A percentile compares a stretch with the other conserved stretches of the same genome.
phyloP scores from a whole-genome alignment of 768 basidiomycete genomes.

The Tricholoma hemisulphureum region DNA sequence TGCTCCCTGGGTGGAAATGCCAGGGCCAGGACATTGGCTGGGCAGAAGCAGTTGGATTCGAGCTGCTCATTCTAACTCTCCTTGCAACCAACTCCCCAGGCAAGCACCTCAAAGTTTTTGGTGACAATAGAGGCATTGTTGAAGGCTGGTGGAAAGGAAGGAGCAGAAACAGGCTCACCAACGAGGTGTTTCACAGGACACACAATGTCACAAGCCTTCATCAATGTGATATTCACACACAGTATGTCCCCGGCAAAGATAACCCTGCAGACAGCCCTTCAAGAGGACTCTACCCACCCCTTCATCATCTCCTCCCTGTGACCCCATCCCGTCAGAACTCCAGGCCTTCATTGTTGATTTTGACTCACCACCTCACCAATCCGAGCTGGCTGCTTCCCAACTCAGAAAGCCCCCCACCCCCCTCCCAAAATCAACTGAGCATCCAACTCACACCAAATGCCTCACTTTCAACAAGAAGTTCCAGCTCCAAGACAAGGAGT shows the following conservation, averaged over 20 bases:
- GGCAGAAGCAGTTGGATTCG: constrained; percentile 46
- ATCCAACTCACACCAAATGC: background rate
- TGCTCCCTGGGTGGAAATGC: constrained; percentile 24
- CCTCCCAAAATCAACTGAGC: background rate
- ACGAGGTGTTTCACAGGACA: too few relatives aligned
- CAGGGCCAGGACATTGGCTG: constrained; percentile 32
- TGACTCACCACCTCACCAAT: background rate
- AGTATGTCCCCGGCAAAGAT: too few relatives aligned
- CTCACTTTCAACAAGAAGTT: too few relatives aligned
- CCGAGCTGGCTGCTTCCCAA: background rate
- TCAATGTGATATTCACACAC: too few relatives aligned
- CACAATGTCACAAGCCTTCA: too few relatives aligned
- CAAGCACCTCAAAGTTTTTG: background rate
- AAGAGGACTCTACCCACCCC: too few relatives aligned
- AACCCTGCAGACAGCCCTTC: constrained; percentile 25
- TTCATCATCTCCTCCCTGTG: constrained; percentile 24
- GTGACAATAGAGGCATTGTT: too few relatives aligned
- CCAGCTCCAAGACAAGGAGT: too few relatives aligned
- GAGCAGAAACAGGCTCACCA: too few relatives aligned
- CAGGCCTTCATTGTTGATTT: background rate
- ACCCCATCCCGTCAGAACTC: constrained; percentile 1
- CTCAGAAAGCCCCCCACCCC: background rate
- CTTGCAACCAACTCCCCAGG: background rate
- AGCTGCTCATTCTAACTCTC: constrained; percentile 27
- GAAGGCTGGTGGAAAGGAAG: too few relatives aligned